These are phyloP conservation scores for Oryza officinalis DNA, from an alignment of 176 grass and related monocot species.

Conservation along the genomic window DNA sequence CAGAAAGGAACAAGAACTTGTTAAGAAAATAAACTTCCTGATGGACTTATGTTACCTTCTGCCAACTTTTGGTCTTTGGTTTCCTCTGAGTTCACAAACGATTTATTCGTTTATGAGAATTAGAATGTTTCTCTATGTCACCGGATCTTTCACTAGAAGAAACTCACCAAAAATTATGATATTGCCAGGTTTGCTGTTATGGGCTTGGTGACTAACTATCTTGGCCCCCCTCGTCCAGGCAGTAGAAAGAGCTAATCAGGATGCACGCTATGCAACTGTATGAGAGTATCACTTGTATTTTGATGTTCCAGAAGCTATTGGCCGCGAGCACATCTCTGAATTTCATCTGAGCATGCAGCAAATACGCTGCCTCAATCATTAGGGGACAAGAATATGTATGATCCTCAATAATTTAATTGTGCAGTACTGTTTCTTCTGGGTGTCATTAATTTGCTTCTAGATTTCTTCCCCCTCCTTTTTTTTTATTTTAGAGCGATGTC, in stretches of 20 bases:
- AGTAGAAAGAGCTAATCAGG: slow-evolving; percentile 50
- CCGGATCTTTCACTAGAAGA: background rate
- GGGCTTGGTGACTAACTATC: slow-evolving; percentile 93
- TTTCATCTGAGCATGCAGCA: background rate
- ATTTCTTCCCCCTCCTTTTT: background rate
- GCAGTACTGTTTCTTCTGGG: background rate
- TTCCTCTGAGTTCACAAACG: slow-evolving; percentile 8
- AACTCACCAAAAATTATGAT: slow-evolving; percentile 7
- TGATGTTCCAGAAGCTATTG: background rate
- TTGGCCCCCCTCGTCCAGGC: slow-evolving; percentile 68
- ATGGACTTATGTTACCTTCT: background rate
- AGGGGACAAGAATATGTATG: background rate
- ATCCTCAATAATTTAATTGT: slow-evolving; percentile 28
- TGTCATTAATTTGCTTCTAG: slow-evolving; percentile 1
- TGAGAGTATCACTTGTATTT: background rate
- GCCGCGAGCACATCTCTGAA: background rate
- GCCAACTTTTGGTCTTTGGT: background rate
- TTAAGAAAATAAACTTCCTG: background rate
- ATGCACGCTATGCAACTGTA: background rate
- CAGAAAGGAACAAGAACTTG: background rate
- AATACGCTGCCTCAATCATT: background rate
- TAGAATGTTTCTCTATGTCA: background rate
- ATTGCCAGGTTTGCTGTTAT: slow-evolving; percentile 88
- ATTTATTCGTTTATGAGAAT: background rate
- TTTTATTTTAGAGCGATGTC: background rate